A percentile compares a stretch with the other conserved stretches of the same genome.
These are phyloP conservation scores for Aspergillus pseudoterreus DNA, from an alignment of 2,329 filamentous ascomycete genomes.

Conservation along the genomic window DNA sequence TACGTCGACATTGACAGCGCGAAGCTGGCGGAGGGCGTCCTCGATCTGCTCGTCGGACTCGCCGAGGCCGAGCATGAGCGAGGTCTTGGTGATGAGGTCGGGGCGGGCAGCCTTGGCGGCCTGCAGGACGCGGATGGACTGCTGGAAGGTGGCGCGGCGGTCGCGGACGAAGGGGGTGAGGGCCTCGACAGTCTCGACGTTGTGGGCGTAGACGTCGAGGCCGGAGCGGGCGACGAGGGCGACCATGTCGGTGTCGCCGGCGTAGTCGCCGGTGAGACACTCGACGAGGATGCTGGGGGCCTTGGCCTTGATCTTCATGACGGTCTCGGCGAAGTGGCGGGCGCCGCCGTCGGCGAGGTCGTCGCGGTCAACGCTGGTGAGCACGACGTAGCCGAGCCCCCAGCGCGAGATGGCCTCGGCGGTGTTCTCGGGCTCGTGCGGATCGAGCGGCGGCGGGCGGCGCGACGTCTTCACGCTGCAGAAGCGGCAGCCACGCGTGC, in stretches of 20 bases:
- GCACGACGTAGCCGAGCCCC: constrained; percentile 92
- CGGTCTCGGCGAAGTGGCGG: constrained; percentile 86
- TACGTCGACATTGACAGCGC: constrained; percentile 79
- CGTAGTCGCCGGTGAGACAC: constrained; percentile 70
- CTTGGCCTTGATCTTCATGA: constrained; percentile 88
- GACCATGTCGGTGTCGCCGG: constrained; percentile 83
- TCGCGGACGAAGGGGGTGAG: constrained; percentile 89
- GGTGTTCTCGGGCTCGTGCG: constrained; percentile 94
- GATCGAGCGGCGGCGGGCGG: constrained; percentile 74
- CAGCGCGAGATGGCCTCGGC: constrained; percentile 88
- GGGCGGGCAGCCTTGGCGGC: constrained; percentile 75
- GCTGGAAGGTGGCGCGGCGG: constrained; percentile 80
- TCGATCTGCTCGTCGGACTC: constrained; percentile 85
- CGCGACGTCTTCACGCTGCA: constrained; percentile 92
- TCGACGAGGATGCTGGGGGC: constrained; percentile 43
- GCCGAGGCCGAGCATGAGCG: constrained; percentile 91
- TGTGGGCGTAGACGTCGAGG: constrained; percentile 94
- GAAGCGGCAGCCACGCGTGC: constrained; percentile 92
- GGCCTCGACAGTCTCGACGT: constrained; percentile 90
- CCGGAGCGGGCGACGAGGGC: constrained; percentile 78
- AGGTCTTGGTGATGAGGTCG: constrained; percentile 94
- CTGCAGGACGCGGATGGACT: constrained; percentile 74
- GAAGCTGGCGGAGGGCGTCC: constrained; percentile 73
- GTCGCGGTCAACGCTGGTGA: constrained; percentile 91
- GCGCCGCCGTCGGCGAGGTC: constrained; percentile 87